phyloP scores from a whole-genome alignment of 208 protist genomes.

The Trichomonas vaginalis region DNA sequence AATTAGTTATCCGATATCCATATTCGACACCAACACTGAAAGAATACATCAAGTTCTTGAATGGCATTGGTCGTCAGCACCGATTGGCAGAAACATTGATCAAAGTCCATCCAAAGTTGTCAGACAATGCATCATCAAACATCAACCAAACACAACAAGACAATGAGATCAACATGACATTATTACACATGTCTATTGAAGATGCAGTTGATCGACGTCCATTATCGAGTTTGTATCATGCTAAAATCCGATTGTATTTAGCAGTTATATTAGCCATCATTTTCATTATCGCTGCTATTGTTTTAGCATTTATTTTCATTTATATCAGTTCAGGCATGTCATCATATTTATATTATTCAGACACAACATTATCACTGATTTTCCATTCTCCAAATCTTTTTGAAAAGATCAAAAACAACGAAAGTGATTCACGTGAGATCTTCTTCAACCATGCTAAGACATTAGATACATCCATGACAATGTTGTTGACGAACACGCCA shows the following conservation, averaged over 20 bases:
- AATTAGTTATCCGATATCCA: neutral
- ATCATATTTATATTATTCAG: neutral
- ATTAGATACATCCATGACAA: neutral
- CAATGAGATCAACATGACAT: neutral
- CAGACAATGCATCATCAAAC: too few relatives aligned
- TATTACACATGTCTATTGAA: neutral
- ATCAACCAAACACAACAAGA: neutral
- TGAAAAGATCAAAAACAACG: neutral
- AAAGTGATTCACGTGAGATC: neutral
- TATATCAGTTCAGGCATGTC: too few relatives aligned
- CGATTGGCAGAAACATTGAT: neutral
- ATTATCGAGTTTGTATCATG: neutral
- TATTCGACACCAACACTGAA: neutral
- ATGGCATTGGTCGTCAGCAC: neutral
- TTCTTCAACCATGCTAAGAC: neutral
- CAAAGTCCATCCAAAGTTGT: neutral
- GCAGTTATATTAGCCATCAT: neutral
- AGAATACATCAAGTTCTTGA: neutral
- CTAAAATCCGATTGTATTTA: neutral
- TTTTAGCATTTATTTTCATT: neutral
- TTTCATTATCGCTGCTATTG: neutral
- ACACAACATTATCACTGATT: neutral
- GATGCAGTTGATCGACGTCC: neutral
- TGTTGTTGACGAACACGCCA: neutral
- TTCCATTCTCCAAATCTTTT: neutral